A percentile compares a stretch with the other conserved stretches of the same genome.
Evolutionary conservation across 805 yeast species (phyloP).

Genomic region (Starmerella bombicola): DNA sequence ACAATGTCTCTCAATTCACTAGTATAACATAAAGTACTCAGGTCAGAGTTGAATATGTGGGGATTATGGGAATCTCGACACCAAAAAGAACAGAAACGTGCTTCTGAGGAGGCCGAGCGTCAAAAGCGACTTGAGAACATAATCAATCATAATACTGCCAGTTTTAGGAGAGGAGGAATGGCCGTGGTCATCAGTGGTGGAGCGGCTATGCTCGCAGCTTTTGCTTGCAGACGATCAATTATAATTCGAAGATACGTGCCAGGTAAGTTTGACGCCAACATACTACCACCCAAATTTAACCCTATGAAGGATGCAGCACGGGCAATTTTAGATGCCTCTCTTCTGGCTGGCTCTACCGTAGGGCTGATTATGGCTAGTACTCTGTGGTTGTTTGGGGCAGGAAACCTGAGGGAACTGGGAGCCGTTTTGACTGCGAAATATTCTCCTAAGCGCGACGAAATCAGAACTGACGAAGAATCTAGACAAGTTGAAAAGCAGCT

Average conservation of each 20-base stretch:
- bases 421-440: constrained; percentile 6
- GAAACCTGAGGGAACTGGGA: constrained; percentile 14
- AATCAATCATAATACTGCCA: constrained; percentile 5
- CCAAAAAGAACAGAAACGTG: background rate
- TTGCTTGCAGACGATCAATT: constrained; percentile 66
- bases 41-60: background rate
- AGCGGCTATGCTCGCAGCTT: constrained; percentile 55
- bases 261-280: constrained; percentile 70
- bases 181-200: constrained; percentile 62
- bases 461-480: constrained; percentile 5
- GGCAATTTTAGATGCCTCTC: constrained; percentile 72
- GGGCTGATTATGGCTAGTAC: constrained; percentile 63
- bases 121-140: background rate
- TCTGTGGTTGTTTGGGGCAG: constrained; percentile 68
- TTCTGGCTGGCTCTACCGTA: constrained; percentile 58
- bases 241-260: constrained; percentile 63
- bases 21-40: too few relatives aligned
- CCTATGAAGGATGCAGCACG: constrained; percentile 72
- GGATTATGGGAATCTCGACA: background rate
- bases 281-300: constrained; percentile 70
- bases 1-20: too few relatives aligned
- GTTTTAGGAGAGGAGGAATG: constrained; percentile 3
- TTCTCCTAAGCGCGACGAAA: constrained; percentile 2
- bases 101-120: constrained; percentile 1
- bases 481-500: constrained; percentile 1